Evolutionary conservation across 2,329 filamentous ascomycete genomes (phyloP).

Genomic region (Stagonosporopsis tanaceti): DNA sequence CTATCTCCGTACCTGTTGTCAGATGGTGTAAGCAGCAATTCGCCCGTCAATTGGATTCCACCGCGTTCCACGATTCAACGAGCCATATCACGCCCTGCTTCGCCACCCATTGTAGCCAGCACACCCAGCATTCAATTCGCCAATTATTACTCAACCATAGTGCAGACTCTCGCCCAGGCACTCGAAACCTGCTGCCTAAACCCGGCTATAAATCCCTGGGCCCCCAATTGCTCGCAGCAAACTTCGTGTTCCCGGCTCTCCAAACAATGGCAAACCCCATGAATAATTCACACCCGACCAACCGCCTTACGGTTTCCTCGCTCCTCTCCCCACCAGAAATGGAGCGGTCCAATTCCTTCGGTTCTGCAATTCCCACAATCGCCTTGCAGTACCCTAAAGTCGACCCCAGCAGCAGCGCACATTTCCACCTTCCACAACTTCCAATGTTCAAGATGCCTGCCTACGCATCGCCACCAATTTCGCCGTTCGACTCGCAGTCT

Average conservation of each 20-base stretch:
- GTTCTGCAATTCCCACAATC: constrained; percentile 41
- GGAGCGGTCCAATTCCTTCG: constrained; percentile 51
- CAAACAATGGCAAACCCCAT: constrained; percentile 39
- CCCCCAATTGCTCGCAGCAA: constrained; percentile 25
- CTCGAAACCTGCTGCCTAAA: constrained; percentile 15
- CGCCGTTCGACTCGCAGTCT: constrained; percentile 46
- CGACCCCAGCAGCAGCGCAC: constrained; percentile 25
- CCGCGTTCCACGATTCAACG: constrained; percentile 41
- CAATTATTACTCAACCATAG: constrained; percentile 16
- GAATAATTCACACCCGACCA: constrained; percentile 39
- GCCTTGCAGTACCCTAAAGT: constrained; percentile 28
- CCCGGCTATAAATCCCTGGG: constrained; percentile 19
- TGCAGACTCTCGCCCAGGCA: constrained; percentile 1
- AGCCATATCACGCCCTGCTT: constrained; percentile 29
- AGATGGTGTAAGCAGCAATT: constrained; percentile 40
- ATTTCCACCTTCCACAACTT: constrained; percentile 16
- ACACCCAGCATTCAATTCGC: constrained; percentile 15
- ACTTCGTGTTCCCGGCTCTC: constrained; percentile 22
- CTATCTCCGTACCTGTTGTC: constrained; percentile 37
- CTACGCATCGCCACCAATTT: constrained; percentile 52
- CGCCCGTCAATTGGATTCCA: constrained; percentile 41
- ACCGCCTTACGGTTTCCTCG: constrained; percentile 48
- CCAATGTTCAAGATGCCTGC: constrained; percentile 35
- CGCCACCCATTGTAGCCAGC: constrained; percentile 35
- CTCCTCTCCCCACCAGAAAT: constrained; percentile 53